Evolutionary conservation across 768 basidiomycete species (phyloP).

Genomic region (button mushroom (Agaricus bisporus)): DNA sequence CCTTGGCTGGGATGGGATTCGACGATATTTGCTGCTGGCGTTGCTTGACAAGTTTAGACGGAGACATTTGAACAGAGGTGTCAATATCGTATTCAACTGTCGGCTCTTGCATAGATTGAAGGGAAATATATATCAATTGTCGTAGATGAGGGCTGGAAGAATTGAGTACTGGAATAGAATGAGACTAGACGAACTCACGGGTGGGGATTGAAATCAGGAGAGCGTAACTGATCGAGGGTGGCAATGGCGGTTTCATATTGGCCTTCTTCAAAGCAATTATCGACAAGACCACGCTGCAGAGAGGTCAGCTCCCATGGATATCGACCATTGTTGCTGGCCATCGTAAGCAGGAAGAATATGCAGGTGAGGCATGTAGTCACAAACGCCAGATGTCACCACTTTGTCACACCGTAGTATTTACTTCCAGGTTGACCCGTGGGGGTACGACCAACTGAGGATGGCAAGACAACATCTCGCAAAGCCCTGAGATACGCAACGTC

Average conservation of each 20-base stretch:
- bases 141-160: slow-evolving; percentile 52
- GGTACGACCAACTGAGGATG: no score
- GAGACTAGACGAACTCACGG: slow-evolving; percentile 34
- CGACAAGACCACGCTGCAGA: slow-evolving; percentile 37
- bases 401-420: background rate
- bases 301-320: slow-evolving; percentile 9
- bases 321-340: background rate
- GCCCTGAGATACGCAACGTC: background rate
- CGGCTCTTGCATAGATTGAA: slow-evolving; percentile 41
- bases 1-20: slow-evolving; percentile 35
- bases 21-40: slow-evolving; percentile 30
- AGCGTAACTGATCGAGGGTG: slow-evolving; percentile 56
- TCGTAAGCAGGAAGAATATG: background rate
- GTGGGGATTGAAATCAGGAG: slow-evolving; percentile 49
- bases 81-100: slow-evolving; percentile 18
- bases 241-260: slow-evolving; percentile 67
- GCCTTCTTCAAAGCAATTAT: slow-evolving; percentile 71
- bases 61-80: slow-evolving; percentile 33
- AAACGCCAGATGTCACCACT: background rate
- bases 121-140: slow-evolving; percentile 64
- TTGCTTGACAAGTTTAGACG: slow-evolving; percentile 40
- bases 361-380: background rate
- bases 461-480: no score
- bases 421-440: background rate
- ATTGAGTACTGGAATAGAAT: slow-evolving; percentile 9